Evolutionary conservation across 257 asterid species (phyloP).

Genomic region (Jasminum sambac): DNA sequence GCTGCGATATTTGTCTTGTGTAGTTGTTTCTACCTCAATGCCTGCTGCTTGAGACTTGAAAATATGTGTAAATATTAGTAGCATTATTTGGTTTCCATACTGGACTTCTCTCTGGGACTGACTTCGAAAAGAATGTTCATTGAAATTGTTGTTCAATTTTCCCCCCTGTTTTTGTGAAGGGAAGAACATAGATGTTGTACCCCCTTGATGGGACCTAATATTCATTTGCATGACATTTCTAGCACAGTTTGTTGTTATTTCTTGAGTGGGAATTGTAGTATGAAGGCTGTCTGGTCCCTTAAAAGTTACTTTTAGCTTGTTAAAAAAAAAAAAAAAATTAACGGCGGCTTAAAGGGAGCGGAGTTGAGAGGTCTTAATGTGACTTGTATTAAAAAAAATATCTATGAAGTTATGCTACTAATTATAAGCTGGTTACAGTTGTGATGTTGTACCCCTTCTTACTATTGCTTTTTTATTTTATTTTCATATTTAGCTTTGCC

Average conservation of each 20-base stretch:
- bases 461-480: too few species aligned
- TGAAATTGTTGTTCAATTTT: slow-evolving; percentile 11
- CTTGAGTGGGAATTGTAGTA: neutral
- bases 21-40: slow-evolving; percentile 73
- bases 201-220: neutral
- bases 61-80: slow-evolving; percentile 45
- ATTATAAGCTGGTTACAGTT: too few species aligned
- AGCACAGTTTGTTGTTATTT: neutral
- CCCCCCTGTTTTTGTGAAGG: slow-evolving; percentile 28
- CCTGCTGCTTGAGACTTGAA: slow-evolving; percentile 51
- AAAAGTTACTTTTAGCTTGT: too few species aligned
- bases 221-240: neutral
- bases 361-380: too few species aligned
- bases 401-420: too few species aligned
- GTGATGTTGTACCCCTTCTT: too few species aligned
- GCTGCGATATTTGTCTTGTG: slow-evolving; percentile 60
- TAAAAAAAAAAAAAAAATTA: too few species aligned
- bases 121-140: neutral
- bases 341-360: too few species aligned
- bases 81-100: slow-evolving; percentile 3
- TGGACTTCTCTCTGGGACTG: neutral
- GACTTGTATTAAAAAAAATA: too few species aligned
- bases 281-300: neutral
- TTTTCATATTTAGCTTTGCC: too few species aligned
- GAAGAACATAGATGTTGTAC: neutral